Conservation (phyloP, 2,329 filamentous ascomycete species). For the Colletotrichum sp. region DNA sequence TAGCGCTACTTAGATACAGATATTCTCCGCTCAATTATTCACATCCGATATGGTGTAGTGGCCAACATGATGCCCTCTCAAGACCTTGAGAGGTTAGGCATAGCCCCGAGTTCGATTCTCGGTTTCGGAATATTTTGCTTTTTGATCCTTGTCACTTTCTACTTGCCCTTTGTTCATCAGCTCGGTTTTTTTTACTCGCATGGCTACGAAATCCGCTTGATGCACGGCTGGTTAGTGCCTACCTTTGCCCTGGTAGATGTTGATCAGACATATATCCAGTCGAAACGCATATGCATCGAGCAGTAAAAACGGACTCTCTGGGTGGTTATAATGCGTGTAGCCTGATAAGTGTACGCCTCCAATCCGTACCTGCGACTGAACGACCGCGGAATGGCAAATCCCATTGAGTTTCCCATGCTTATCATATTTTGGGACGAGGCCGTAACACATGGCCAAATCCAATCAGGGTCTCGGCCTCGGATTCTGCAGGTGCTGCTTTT, state of each 20-base stretch:
- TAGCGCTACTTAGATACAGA: background rate
- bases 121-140: constrained; percentile 10
- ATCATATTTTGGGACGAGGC: background rate
- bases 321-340: background rate
- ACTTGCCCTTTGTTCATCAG: background rate
- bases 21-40: fast-evolving
- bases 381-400: background rate
- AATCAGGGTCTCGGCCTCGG: background rate
- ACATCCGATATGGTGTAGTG: constrained; percentile 20
- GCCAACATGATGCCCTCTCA: constrained; percentile 22
- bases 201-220: background rate
- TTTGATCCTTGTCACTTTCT: background rate
- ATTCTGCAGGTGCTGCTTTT: background rate
- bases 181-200: background rate
- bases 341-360: background rate
- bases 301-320: background rate
- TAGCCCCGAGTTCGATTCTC: constrained; percentile 20
- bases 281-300: background rate
- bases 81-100: background rate
- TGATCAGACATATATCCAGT: background rate
- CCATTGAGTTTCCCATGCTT: background rate
- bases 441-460: background rate
- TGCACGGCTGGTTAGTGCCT: background rate
- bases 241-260: background rate
- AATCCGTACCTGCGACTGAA: background rate